Conservation (phyloP, 345 rosid genomes). For the Garcia nutans region DNA sequence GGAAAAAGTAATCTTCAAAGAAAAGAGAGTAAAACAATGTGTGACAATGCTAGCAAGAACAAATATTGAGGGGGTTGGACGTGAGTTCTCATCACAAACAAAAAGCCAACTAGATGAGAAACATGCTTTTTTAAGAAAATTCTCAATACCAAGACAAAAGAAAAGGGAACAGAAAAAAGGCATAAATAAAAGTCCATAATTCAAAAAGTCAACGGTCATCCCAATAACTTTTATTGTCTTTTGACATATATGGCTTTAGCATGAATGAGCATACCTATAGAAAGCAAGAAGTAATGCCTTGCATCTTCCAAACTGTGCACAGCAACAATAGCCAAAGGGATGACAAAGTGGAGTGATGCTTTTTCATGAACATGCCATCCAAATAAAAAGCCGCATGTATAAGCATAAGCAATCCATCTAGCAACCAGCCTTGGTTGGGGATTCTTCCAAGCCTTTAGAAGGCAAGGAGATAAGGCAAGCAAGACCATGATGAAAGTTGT, state of each 20-base stretch:
- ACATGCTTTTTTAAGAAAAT: neutral
- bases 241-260: neutral
- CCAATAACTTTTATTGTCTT: neutral
- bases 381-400: conserved; percentile 80
- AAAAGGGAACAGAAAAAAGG: neutral
- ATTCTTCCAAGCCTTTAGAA: conserved; percentile 69
- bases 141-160: neutral
- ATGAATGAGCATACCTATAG: conserved; percentile 54
- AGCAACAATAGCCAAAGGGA: conserved; percentile 76
- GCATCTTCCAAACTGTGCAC: conserved; percentile 77
- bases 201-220: neutral
- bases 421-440: conserved; percentile 51
- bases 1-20: no score
- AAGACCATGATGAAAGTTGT: conserved; percentile 67
- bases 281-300: conserved; percentile 73
- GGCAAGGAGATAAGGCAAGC: conserved; percentile 73
- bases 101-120: neutral
- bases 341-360: conserved; percentile 86
- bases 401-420: conserved; percentile 82
- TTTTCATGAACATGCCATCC: conserved; percentile 99
- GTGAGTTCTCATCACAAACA: neutral
- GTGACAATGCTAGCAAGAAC: neutral
- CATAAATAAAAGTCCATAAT: neutral
- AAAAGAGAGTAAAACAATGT: no score
- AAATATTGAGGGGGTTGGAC: neutral